Base-by-base conservation (phyloP, 257 asterid genomes). In the Schizonepeta tenuifolia region DNA sequence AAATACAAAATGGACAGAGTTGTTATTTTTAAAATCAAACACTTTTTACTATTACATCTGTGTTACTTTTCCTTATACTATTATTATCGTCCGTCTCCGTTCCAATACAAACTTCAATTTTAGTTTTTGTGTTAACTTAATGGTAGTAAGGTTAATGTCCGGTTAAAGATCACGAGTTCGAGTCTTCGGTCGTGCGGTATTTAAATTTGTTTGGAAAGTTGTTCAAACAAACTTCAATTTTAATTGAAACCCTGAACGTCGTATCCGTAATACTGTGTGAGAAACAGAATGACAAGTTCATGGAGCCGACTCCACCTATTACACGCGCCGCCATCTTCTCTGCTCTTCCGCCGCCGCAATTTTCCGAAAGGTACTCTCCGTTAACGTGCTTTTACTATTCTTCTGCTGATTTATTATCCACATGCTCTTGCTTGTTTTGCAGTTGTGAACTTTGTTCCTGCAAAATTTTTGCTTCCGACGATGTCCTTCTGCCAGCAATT, bases 401-500 rank as follows among this genome's bases (percentile, higher is more conserved):
- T 50, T 15, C 47, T 6, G 26, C 8, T 7, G 12, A 47, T 77
- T 54, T 28, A n/a, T 59, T 65, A 9, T 20, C 7, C 46, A 20
- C 20, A 40, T 61, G 33, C 26, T 69, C 58, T 65, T 53, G 11
- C 75, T 40, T 33, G 50, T 59, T 77, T 22, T 55, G 80, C 74
- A 92, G 96, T 86, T 70, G 71, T 68, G 54, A 81, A 61, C 73
- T 71, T 78, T 73, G 77, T 78, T 62, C 91, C 89, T 67, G 69
- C 78, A 9, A 81, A 72, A 41, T 64, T 77, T 21, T 18, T 71
- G 55, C 63, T 59, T 70, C 89, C 86, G 24, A 57, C 71, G 22
- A 9, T 79, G 57, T 88, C 89, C 81, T 81, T 86, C 74, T 79
- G 89, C 76, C 85, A 81, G 90, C 84, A 82, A 74, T 72, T 94